Conservation (phyloP, 768 basidiomycete genomes). For the Lactifluus rugatus region DNA sequence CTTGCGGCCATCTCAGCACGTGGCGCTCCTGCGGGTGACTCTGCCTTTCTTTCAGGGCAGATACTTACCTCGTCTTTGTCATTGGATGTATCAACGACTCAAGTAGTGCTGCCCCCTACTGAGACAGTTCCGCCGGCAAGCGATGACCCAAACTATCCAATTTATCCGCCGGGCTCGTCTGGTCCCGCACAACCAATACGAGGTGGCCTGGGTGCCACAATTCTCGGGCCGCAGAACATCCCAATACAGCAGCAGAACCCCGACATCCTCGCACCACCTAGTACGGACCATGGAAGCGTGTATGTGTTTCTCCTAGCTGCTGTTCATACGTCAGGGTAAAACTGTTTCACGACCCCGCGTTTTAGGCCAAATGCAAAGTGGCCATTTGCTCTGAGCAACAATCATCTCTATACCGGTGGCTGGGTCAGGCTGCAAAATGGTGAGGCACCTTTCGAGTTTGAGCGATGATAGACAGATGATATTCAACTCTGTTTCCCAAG, state of each 20-base stretch:
- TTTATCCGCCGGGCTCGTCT: conserved; percentile 19
- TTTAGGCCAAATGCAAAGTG: conserved; percentile 43
- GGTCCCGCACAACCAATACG: conserved; percentile 36
- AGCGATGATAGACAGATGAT: not conserved
- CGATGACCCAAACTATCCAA: conserved; percentile 24
- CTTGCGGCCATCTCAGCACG: not conserved
- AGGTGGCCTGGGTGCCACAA: conserved; percentile 32
- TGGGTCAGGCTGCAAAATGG: conserved; percentile 52
- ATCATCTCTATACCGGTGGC: conserved; percentile 47
- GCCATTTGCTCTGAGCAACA: conserved; percentile 47
- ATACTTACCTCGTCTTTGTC: no score
- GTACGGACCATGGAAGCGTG: conserved; percentile 50
- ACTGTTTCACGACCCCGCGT: not conserved
- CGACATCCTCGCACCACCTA: conserved; percentile 49
- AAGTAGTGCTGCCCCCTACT: no score
- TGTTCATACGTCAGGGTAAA: not conserved
- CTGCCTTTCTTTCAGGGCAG: no score
- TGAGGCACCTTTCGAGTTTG: conserved; percentile 21
- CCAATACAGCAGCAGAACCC: conserved; percentile 47
- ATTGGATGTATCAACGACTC: no score
- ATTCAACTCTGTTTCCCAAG: conserved; percentile 24
- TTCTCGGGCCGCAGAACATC: conserved; percentile 51
- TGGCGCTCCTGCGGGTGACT: not conserved
- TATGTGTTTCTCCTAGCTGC: conserved; percentile 11
- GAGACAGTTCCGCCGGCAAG: conserved; percentile 22